Evolutionary conservation across 768 basidiomycete species (phyloP), one percentile per base, ranked within the genome.

Genomic region (Pisolithus sp.): DNA sequence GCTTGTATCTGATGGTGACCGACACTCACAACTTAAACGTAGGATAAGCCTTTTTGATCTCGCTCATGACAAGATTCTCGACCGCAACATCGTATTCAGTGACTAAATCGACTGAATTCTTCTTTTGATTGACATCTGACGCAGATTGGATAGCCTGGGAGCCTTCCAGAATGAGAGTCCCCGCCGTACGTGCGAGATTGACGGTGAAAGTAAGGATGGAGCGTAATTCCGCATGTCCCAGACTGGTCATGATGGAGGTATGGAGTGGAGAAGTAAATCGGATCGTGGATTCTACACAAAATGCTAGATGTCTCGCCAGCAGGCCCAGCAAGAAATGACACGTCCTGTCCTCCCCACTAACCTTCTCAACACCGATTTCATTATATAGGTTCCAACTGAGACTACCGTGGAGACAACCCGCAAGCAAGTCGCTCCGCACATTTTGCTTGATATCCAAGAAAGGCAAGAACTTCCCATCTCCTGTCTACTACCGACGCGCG

Each of bases 31-130:
- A 95, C 57, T 84, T 73, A 68, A 91, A 94, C 2, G 68, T 57
- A 0, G 93, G 91, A 66, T 89, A 94, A 47, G 71, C 74, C 23
- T 69, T 67, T 28, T 73, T 71, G 49, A 95, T 79, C 62, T 84
- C 79, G 26, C 73, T 62, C 69, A 82, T 84, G 47, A 96, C 89
- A 43, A 93, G 72, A 54, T 89, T 83, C 68, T 96, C 94, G 10
- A 96, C 94, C 42, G 77, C 81, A 36, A 93, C 85, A 67, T 98
- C 94, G 61, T 90, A 96, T 70, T 94, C 88, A 0, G 94, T 98
- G 23, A 98, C 94, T 30, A 97, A 74, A 70, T 96, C 94, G 20
- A 93, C 92, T 3, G 92, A 81, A 63, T 94, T 96, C 71, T 90
- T 91, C 79, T 96, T 98, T 73, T 89, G 85, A 55, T 78, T 79